Conservation (phyloP, 441 rosid species). For the Jatropha multifida region DNA sequence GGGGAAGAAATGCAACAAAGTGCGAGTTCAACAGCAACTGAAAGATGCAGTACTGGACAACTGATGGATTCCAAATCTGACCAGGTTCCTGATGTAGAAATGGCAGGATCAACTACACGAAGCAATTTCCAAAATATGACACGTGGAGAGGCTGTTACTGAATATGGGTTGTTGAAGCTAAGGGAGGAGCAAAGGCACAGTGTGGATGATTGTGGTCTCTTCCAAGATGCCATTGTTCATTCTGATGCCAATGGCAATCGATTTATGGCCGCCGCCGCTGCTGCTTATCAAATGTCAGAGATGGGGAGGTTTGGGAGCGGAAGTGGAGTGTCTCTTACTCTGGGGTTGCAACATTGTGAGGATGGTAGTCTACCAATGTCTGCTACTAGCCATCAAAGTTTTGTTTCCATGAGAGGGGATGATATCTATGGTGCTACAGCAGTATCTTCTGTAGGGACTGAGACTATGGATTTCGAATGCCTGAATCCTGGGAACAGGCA, state of each 20-base stretch:
- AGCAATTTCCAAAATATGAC: conserved; percentile 29
- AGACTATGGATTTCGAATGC: conserved; percentile 52
- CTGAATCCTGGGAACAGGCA: conserved; percentile 61
- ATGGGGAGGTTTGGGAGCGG: conserved; percentile 60
- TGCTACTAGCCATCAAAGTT: conserved; percentile 42
- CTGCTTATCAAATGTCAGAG: conserved; percentile 63
- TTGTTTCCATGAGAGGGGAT: conserved; percentile 53
- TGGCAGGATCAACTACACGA: conserved; percentile 35
- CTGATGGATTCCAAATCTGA: conserved; percentile 40
- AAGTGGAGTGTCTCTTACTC: conserved; percentile 69
- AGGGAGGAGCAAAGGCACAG: conserved; percentile 45
- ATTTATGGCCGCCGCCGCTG: conserved; percentile 53
- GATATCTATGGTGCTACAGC: conserved; percentile 36
- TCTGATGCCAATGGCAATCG: conserved; percentile 34
- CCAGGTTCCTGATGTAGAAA: conserved; percentile 34
- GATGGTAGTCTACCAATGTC: conserved; percentile 57
- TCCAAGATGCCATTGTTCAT: conserved; percentile 37
- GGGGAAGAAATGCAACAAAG: conserved; percentile 57
- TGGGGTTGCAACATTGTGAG: conserved; percentile 81
- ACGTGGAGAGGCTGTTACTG: conserved; percentile 31
- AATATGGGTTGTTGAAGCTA: conserved; percentile 38
- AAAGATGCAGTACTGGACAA: conserved; percentile 36
- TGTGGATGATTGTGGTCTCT: conserved; percentile 40
- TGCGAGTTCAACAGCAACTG: conserved; percentile 41
- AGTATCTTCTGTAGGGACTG: conserved; percentile 45